Percentiles rank a stretch among this genome's conserved stretches.
Conservation (phyloP, 805 yeast species). For the Cephaloascus fragrans region DNA sequence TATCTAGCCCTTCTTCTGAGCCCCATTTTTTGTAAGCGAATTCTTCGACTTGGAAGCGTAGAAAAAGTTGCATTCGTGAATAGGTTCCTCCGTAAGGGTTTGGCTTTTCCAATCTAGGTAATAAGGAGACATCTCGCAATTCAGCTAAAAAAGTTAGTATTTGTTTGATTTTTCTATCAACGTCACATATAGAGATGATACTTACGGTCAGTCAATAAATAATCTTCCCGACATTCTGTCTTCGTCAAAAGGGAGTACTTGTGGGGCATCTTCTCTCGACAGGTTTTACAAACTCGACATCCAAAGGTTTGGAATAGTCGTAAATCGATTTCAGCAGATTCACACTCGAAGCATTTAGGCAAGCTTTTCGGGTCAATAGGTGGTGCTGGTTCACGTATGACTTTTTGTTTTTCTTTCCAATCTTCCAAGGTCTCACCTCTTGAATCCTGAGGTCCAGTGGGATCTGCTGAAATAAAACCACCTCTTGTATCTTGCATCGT, state of each 20-base stretch:
- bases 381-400: slow-evolving; percentile 51
- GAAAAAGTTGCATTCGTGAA: slow-evolving; percentile 85
- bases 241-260: slow-evolving; percentile 87
- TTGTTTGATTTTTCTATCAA: too few relatives aligned
- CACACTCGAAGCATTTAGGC: slow-evolving; percentile 79
- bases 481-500: slow-evolving; percentile 86
- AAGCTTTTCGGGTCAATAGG: slow-evolving; percentile 65
- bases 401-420: slow-evolving; percentile 36
- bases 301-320: slow-evolving; percentile 60
- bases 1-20: slow-evolving; percentile 75
- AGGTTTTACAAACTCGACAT: slow-evolving; percentile 69
- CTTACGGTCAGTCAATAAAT: slow-evolving; percentile 79
- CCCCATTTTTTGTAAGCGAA: slow-evolving; percentile 95
- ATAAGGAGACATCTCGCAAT: slow-evolving; percentile 53
- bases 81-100: slow-evolving; percentile 89
- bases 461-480: slow-evolving; percentile 57
- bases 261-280: slow-evolving; percentile 68
- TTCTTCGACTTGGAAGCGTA: slow-evolving; percentile 88
- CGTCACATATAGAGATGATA: too few relatives aligned
- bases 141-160: too few relatives aligned
- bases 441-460: slow-evolving; percentile 1
- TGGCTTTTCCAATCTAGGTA: slow-evolving; percentile 78
- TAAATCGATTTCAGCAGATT: slow-evolving; percentile 70
- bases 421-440: slow-evolving; percentile 28
- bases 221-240: slow-evolving; percentile 92